Evolutionary conservation across 257 asterid genomes (phyloP).

Genomic region (Jacaranda mimosifolia): DNA sequence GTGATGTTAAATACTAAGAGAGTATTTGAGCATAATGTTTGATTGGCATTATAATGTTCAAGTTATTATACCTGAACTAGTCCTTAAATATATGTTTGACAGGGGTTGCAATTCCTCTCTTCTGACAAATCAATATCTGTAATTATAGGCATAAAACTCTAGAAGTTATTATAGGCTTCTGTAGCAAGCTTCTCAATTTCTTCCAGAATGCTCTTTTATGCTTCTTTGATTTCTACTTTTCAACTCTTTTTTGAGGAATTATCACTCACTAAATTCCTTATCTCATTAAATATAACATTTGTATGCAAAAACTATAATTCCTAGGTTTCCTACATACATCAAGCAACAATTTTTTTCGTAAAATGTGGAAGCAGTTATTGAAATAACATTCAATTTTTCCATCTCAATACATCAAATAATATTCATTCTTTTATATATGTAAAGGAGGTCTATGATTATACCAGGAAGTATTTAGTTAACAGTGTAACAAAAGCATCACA

Average conservation of each 20-base stretch:
- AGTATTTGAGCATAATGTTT: too few relatives aligned
- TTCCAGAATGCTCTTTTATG: constrained; percentile 86
- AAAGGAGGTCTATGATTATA: too few relatives aligned
- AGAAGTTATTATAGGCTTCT: constrained; percentile 92
- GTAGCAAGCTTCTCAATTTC: constrained; percentile 99
- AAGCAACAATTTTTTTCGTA: too few relatives aligned
- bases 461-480: too few relatives aligned
- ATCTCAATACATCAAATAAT: too few relatives aligned
- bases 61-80: constrained; percentile 66
- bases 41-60: too few relatives aligned
- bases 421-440: too few relatives aligned
- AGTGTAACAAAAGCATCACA: too few relatives aligned
- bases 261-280: constrained; percentile 71
- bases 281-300: constrained; percentile 79
- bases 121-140: constrained; percentile 48
- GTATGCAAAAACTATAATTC: constrained; percentile 33
- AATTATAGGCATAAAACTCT: constrained; percentile 66
- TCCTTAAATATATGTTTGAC: constrained; percentile 68
- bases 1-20: too few relatives aligned
- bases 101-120: constrained; percentile 52
- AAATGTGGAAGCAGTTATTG: too few relatives aligned
- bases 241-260: constrained; percentile 71
- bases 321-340: too few relatives aligned
- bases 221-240: constrained; percentile 65
- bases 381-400: too few relatives aligned